Evolutionary conservation across 1,284 basidiomycete genomes (phyloP).

Genomic region (Apiotrichum gracile): DNA sequence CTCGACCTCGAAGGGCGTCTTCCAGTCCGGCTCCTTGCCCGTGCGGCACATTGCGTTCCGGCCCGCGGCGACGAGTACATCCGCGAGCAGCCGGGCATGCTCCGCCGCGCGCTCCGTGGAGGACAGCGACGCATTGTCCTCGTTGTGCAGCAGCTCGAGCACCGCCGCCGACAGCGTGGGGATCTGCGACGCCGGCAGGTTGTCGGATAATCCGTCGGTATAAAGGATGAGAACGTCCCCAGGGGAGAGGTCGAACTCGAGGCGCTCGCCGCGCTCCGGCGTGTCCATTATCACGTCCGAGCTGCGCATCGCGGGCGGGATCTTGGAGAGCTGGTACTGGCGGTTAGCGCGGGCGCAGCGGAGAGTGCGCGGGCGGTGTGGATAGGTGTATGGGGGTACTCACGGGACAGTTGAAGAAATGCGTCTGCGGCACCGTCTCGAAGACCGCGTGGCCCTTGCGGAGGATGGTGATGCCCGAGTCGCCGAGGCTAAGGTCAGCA

Average conservation of each 20-base stretch:
- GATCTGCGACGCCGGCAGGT: slow-evolving; percentile 49
- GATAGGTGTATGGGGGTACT: slow-evolving; percentile 7
- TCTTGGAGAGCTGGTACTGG: slow-evolving; percentile 37
- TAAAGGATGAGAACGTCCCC: slow-evolving; percentile 46
- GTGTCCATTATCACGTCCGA: slow-evolving; percentile 24
- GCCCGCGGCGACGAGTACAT: slow-evolving; percentile 48
- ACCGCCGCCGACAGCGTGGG: slow-evolving; percentile 32
- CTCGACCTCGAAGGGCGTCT: slow-evolving; percentile 46
- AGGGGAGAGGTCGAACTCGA: slow-evolving; percentile 35
- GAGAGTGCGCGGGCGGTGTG: not conserved
- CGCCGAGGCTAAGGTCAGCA: slow-evolving; percentile 36
- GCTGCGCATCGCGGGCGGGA: slow-evolving; percentile 20
- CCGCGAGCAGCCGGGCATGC: slow-evolving; percentile 44
- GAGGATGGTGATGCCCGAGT: slow-evolving; percentile 45
- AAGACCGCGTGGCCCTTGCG: slow-evolving; percentile 35
- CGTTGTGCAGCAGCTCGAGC: slow-evolving; percentile 25
- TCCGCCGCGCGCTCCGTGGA: slow-evolving; percentile 31
- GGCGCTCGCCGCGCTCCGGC: slow-evolving; percentile 34
- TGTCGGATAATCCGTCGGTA: slow-evolving; percentile 56
- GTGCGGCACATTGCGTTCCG: slow-evolving; percentile 45
- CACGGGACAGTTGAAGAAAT: slow-evolving; percentile 49
- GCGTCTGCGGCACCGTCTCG: slow-evolving; percentile 39
- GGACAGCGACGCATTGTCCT: slow-evolving; percentile 33
- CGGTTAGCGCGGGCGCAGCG: slow-evolving; percentile 5
- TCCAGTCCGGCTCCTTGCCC: slow-evolving; percentile 38